These are phyloP conservation scores for Aspergillus hancockii DNA, from an alignment of 495 filamentous ascomycete species.

Conservation along the genomic window DNA sequence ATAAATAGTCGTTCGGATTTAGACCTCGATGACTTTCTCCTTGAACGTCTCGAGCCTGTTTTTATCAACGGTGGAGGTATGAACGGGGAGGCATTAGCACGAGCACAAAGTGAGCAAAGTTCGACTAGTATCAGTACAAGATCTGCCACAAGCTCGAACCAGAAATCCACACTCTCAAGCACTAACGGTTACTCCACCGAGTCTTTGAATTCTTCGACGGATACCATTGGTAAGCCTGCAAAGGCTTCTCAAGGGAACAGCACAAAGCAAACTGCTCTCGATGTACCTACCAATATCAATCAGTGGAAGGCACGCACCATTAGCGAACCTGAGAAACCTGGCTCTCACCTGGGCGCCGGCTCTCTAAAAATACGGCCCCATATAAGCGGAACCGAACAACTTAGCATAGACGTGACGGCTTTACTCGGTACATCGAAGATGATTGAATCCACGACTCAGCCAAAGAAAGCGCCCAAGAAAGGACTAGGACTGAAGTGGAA, in stretches of 20 bases:
- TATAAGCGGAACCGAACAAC: not conserved
- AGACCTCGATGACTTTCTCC: conserved; percentile 67
- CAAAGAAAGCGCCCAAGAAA: conserved; percentile 27
- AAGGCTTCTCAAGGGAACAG: conserved; percentile 13
- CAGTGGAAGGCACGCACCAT: not conserved
- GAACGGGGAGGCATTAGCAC: conserved; percentile 50
- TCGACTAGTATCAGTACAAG: conserved; percentile 52
- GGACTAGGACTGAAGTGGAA: conserved; percentile 69
- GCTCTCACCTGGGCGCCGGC: not conserved
- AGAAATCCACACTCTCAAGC: conserved; percentile 19
- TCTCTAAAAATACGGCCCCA: not conserved
- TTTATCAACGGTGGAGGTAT: conserved; percentile 75
- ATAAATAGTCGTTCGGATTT: conserved; percentile 51
- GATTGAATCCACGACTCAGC: conserved; percentile 9
- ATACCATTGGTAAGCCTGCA: conserved; percentile 12
- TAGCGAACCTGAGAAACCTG: not conserved
- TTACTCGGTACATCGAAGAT: not conserved
- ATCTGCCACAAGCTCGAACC: conserved; percentile 36
- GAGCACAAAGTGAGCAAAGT: conserved; percentile 67
- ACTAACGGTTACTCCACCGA: conserved; percentile 37
- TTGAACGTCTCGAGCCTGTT: conserved; percentile 81
- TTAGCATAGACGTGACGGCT: not conserved
- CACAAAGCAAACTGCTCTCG: not conserved
- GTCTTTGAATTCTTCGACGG: conserved; percentile 33
- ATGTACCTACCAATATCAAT: not conserved